Evolutionary conservation across 495 filamentous ascomycete species (phyloP).

Genomic region (Sporormia fimetaria): DNA sequence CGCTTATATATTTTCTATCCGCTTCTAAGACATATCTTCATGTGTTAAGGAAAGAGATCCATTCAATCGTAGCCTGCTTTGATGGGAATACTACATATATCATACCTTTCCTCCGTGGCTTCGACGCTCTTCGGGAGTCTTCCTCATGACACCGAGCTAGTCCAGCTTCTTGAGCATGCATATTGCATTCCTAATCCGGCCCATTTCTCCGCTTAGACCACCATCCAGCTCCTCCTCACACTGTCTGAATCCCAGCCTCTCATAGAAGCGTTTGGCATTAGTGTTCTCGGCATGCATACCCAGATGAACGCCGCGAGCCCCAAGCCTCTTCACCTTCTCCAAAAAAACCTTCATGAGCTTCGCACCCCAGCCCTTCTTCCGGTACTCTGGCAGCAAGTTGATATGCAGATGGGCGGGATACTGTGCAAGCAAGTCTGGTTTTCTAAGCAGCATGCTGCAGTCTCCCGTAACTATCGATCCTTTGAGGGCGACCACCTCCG

Average conservation of each 20-base stretch:
- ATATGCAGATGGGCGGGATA: slow-evolving; percentile 21
- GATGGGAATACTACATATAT: too few relatives aligned
- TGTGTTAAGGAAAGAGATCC: too few relatives aligned
- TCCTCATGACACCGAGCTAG: too few relatives aligned
- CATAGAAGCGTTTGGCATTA: slow-evolving; percentile 17
- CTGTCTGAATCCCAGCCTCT: slow-evolving; percentile 9
- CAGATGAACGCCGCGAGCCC: slow-evolving; percentile 11
- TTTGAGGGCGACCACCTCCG: not conserved
- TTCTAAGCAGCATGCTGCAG: slow-evolving; percentile 6
- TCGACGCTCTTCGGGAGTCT: too few relatives aligned
- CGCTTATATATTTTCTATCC: too few relatives aligned
- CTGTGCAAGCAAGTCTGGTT: not conserved
- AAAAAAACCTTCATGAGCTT: slow-evolving; percentile 6
- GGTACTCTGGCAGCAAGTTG: slow-evolving; percentile 12
- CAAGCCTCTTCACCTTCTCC: slow-evolving; percentile 3
- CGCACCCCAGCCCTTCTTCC: slow-evolving; percentile 4
- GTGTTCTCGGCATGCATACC: slow-evolving; percentile 8
- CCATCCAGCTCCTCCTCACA: slow-evolving; percentile 14
- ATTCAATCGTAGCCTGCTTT: too few relatives aligned
- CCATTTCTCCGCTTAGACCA: slow-evolving; percentile 11
- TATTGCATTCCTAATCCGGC: slow-evolving; percentile 9
- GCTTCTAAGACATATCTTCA: too few relatives aligned
- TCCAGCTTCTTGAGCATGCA: slow-evolving; percentile 13
- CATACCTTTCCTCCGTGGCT: too few relatives aligned
- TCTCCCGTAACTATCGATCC: slow-evolving; percentile 2